Evolutionary conservation across 305 asterid genomes (phyloP), one percentile per base, ranked within the genome.

Genomic region (Ilex paraguariensis): DNA sequence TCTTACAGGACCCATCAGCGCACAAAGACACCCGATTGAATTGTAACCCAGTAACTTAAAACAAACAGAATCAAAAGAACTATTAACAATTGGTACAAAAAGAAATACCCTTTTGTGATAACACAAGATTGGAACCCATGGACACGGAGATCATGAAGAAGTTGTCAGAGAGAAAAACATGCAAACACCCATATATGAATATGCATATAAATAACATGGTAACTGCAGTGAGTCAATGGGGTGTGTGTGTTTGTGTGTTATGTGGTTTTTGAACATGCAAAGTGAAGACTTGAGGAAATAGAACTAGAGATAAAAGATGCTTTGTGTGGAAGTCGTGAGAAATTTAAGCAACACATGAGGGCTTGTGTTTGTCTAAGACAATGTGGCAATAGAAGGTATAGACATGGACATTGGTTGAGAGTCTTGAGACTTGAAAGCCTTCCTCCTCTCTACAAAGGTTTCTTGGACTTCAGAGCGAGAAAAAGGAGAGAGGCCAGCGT

Each of bases 1-100:
- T 84, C 86, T 83, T 61, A 87, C 33, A 57, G 95, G 97, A 57
- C 81, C 94, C 97, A 89, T 89, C 69, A 63, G 45, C 39, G 61
- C 61, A 53, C 31, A 66, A 42, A 59, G 60, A 65, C 50, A 49
- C 62, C 70, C 66, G 63, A 73, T 73, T 70, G 65, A 79, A 70
- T 44, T 65, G 76, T 76, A 67, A 61, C 72, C 73, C 64, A 58
- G 63, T 59, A 60, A 53, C 66, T 60, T 65, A 49, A 75, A n/a
- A 69, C 39, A 70, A 61, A 51, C 68, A 71, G 66, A 66, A 74
- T 50, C 59, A 62, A 33, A 75, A 48, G 13, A 66, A 73, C 60
- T 61, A 52, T 45, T 70, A 31, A 61, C 48, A 73, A 65, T 54
- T 70, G 75, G 60, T 58, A 66, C 68, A 62, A 40, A 21, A 71